Conservation (phyloP, 2,329 filamentous ascomycete genomes). For the Diaporthe amygdali region DNA sequence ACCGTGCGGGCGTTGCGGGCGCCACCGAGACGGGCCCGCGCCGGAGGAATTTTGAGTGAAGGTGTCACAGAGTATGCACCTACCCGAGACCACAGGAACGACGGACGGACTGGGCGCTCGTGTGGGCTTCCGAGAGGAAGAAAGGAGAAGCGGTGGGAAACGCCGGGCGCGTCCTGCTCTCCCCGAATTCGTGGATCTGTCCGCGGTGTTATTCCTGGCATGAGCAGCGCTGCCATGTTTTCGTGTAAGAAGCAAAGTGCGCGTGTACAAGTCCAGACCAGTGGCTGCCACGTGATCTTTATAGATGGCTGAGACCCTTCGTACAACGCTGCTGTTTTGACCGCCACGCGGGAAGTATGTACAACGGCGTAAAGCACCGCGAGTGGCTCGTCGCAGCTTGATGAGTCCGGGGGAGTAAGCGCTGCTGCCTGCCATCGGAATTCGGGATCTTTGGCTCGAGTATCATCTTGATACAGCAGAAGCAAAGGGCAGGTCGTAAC, state of each 20-base stretch:
- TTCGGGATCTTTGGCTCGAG: not conserved
- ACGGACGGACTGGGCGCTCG: not conserved
- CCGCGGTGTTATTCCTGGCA: no score
- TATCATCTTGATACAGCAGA: not conserved
- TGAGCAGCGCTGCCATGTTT: not conserved
- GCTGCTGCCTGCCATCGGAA: not conserved
- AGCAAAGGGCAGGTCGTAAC: not conserved
- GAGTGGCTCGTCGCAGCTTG: not conserved
- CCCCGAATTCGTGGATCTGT: not conserved
- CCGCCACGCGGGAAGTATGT: not conserved
- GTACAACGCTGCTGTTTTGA: not conserved
- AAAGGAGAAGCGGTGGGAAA: not conserved
- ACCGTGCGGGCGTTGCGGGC: not conserved
- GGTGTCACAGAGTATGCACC: constrained; percentile 14
- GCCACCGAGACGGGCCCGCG: not conserved
- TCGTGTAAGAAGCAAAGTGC: not conserved
- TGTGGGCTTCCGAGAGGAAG: not conserved
- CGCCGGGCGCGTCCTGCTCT: not conserved
- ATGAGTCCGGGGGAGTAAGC: not conserved
- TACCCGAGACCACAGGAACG: constrained; percentile 7
- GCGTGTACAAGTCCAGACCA: not conserved
- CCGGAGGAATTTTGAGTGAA: constrained; percentile 8
- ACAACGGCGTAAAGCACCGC: not conserved
- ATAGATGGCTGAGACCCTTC: not conserved
- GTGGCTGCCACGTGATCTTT: no score